These are phyloP conservation scores for Globisporangium canariense DNA, from an alignment of 352 stramenopile species.

Conservation along the genomic window DNA sequence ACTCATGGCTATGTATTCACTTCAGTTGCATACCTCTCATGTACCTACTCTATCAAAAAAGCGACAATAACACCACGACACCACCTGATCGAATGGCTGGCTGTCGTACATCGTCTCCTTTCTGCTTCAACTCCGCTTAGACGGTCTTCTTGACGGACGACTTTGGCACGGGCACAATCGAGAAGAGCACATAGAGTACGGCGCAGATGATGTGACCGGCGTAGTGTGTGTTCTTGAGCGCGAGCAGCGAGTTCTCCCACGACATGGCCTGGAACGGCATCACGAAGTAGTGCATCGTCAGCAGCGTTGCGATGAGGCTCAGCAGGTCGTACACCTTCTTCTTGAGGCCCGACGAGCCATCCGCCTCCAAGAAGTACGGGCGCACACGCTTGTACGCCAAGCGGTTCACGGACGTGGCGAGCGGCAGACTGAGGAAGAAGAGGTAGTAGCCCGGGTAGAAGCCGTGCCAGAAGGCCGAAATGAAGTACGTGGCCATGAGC, in stretches of 20 bases:
- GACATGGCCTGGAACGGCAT: slow-evolving; percentile 75
- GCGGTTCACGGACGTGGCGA: slow-evolving; percentile 68
- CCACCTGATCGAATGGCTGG: background rate
- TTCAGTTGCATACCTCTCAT: background rate
- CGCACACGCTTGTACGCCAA: slow-evolving; percentile 62
- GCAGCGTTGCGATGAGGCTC: slow-evolving; percentile 38
- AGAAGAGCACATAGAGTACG: slow-evolving; percentile 71
- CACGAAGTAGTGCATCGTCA: slow-evolving; percentile 68
- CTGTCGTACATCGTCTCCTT: background rate
- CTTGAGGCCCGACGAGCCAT: slow-evolving; percentile 41
- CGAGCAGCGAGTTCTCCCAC: slow-evolving; percentile 58
- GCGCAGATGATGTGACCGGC: slow-evolving; percentile 59
- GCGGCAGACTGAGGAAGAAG: slow-evolving; percentile 89
- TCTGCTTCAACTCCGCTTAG: slow-evolving; percentile 20
- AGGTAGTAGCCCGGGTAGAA: slow-evolving; percentile 97
- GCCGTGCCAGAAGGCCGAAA: slow-evolving; percentile 95
- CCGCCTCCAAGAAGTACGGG: slow-evolving; percentile 57
- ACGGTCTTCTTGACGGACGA: slow-evolving; percentile 49
- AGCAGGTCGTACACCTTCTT: slow-evolving; percentile 70
- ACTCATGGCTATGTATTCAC: background rate
- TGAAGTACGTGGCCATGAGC: slow-evolving; percentile 89
- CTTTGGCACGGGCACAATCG: slow-evolving; percentile 53
- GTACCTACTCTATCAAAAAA: slow-evolving; percentile 8
- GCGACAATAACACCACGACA: background rate
- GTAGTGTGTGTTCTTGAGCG: slow-evolving; percentile 70